Base-by-base conservation (phyloP, 345 rosid genomes). In the Moricandia moricandioides region DNA sequence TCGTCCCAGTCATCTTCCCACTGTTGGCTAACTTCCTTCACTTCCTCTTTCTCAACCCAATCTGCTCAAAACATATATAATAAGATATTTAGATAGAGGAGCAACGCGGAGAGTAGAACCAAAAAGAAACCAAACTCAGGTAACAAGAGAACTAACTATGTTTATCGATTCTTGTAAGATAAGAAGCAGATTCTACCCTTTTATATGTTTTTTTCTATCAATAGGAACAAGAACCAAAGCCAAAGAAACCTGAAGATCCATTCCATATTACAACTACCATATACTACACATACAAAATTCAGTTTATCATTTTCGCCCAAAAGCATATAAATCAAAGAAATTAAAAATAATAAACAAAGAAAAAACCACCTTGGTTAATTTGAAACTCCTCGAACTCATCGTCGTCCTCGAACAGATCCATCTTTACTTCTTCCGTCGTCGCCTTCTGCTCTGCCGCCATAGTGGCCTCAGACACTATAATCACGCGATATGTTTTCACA, bases 1-100 rank as follows among this genome's bases (percentile, higher is more conserved):
- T 93, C 98, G 76, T 93, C 97, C 97, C 97, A 93, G 33, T 93
- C 98, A 40, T 93, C 98, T 79, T 91, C 96, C 97, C 98, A 93
- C 73, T 93, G 98, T 77, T 89, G 98, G 0, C 84, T 78, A 55
- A 83, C 85, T 35, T 93, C 95, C 17, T 86, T 86, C n/a, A 77
- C 88, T 78, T 89, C 97, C 76, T 87, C 95, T 80, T 86, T 88
- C 49, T 79, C 96, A 33, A 84, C 83, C 96, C 93, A 88, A 69
- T 87, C 96, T 90, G 84, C 67, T 73, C 66, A 27, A 16, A 18
- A 33, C 2, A 45, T 13, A 45, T 40, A 9, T 13, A 43, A 13
- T 7, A 18, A 10, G 4, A 52, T 52, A 13, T 0, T 17, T 18
- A 45, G 51, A 45, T 33, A 33, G 37, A 5, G 8, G 6, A 33